Percentiles rank a stretch among this genome's conserved stretches.
phyloP scores from a whole-genome alignment of 1,284 basidiomycete genomes.

The Moesziomyces sp. region DNA sequence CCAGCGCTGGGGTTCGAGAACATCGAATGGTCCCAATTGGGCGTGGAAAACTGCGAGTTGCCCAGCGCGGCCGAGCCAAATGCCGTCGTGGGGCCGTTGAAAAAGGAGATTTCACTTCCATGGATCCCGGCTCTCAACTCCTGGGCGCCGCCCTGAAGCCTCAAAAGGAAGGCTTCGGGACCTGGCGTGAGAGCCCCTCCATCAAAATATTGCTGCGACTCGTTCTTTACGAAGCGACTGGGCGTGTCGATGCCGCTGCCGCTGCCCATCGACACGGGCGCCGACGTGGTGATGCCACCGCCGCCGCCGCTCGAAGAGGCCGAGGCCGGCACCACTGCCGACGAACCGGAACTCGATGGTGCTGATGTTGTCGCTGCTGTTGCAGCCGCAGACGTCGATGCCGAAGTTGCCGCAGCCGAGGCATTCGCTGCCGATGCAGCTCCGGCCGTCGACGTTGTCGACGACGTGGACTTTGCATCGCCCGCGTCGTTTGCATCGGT shows the following conservation, averaged over 20 bases:
- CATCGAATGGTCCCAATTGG: slow-evolving; percentile 43
- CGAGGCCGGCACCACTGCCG: slow-evolving; percentile 5
- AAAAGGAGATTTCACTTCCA: slow-evolving; percentile 52
- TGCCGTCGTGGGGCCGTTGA: slow-evolving; percentile 32
- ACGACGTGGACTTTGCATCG: slow-evolving; percentile 3
- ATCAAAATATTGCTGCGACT: slow-evolving; percentile 55
- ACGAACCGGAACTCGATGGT: slow-evolving; percentile 6
- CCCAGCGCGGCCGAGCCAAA: slow-evolving; percentile 29
- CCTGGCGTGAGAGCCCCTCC: slow-evolving; percentile 58
- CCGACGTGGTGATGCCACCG: slow-evolving; percentile 18
- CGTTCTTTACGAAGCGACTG: slow-evolving; percentile 49
- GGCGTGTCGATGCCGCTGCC: slow-evolving; percentile 43
- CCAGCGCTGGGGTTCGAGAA: slow-evolving; percentile 31
- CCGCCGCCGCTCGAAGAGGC: neutral
- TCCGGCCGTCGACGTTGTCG: slow-evolving; percentile 5
- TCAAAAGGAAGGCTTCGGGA: slow-evolving; percentile 59
- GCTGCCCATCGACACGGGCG: slow-evolving; percentile 22
- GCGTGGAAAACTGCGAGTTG: slow-evolving; percentile 36
- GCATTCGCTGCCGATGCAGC: neutral
- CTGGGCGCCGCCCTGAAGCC: slow-evolving; percentile 57
- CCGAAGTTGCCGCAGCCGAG: slow-evolving; percentile 10
- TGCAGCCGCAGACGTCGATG: slow-evolving; percentile 8
- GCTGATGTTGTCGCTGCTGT: slow-evolving; percentile 3
- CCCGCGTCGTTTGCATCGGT: slow-evolving; percentile 4
- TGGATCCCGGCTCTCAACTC: slow-evolving; percentile 57